These are phyloP conservation scores for Pugionium dolabratum DNA, from an alignment of 345 rosid genomes.

Conservation along the genomic window DNA sequence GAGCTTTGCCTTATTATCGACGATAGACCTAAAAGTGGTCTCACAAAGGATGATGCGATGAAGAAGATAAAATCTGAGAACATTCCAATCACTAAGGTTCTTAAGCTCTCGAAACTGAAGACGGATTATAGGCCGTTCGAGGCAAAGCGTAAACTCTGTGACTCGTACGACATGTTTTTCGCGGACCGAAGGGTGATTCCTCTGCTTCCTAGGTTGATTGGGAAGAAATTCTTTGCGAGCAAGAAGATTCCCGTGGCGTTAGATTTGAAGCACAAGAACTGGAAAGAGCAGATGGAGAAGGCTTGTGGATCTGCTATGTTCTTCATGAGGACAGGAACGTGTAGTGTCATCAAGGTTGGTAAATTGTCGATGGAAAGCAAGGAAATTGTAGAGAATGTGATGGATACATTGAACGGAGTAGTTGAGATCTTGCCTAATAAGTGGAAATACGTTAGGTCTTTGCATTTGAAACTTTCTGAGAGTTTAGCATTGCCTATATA, in stretches of 20 bases:
- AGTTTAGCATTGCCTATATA: conserved; percentile 77
- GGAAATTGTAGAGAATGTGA: conserved; percentile 56
- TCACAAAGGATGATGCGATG: conserved; percentile 54
- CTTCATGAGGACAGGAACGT: conserved; percentile 67
- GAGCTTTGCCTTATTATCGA: conserved; percentile 77
- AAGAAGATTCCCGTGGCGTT: conserved; percentile 67
- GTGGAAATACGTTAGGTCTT: conserved; percentile 70
- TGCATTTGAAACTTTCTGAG: conserved; percentile 67
- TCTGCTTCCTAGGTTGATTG: conserved; percentile 71
- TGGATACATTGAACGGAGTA: conserved; percentile 58
- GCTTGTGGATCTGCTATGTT: conserved; percentile 63
- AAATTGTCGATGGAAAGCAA: conserved; percentile 53
- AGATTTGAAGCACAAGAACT: conserved; percentile 68
- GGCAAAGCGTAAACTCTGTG: conserved; percentile 42
- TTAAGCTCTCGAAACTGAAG: conserved; percentile 61
- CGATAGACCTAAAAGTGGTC: conserved; percentile 65
- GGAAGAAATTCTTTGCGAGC: conserved; percentile 67
- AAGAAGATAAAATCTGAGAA: conserved; percentile 69
- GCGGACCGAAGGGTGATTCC: conserved; percentile 39
- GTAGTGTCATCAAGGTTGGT: conserved; percentile 68
- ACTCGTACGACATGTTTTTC: conserved; percentile 41
- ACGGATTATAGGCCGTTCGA: conserved; percentile 28
- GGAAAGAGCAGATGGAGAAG: conserved; percentile 75
- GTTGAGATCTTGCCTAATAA: conserved; percentile 63
- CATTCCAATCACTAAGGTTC: conserved; percentile 62